Conservation (phyloP, 257 asterid genomes). For the Salvia rosmarinus region DNA sequence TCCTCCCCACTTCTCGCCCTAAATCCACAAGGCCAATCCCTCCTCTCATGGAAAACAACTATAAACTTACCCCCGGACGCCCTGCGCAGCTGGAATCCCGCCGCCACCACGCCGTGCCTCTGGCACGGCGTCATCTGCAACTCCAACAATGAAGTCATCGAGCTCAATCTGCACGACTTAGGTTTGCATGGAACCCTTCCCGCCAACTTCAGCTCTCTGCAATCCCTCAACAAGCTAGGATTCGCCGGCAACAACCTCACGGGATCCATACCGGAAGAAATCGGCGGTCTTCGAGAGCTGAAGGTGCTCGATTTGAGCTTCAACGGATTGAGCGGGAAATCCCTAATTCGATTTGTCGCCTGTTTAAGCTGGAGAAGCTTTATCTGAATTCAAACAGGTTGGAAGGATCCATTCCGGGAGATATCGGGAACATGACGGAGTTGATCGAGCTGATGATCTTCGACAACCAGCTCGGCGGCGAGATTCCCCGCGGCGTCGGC, state of each 20-base stretch:
- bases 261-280: slow-evolving; percentile 54
- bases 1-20: slow-evolving; percentile 35
- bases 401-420: slow-evolving; percentile 54
- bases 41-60: slow-evolving; percentile 61
- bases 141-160: slow-evolving; percentile 54
- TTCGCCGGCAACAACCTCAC: no score
- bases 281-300: no score
- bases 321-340: slow-evolving; percentile 65
- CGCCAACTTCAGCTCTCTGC: slow-evolving; percentile 48
- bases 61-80: slow-evolving; percentile 57
- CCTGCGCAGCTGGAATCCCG: slow-evolving; percentile 57
- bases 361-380: slow-evolving; percentile 53
- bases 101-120: slow-evolving; percentile 45
- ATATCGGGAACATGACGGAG: slow-evolving; percentile 54
- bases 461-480: slow-evolving; percentile 66
- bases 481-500: slow-evolving; percentile 60
- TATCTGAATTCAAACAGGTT: slow-evolving; percentile 55
- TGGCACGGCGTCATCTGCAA: slow-evolving; percentile 59
- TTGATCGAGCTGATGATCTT: slow-evolving; percentile 49
- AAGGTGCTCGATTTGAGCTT: no score
- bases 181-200: slow-evolving; percentile 63
- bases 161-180: slow-evolving; percentile 50
- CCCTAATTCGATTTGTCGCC: slow-evolving; percentile 44
- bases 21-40: slow-evolving; percentile 62
- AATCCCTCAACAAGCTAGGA: no score